phyloP scores from a whole-genome alignment of 257 asterid genomes.

The Verbascum thapsus region DNA sequence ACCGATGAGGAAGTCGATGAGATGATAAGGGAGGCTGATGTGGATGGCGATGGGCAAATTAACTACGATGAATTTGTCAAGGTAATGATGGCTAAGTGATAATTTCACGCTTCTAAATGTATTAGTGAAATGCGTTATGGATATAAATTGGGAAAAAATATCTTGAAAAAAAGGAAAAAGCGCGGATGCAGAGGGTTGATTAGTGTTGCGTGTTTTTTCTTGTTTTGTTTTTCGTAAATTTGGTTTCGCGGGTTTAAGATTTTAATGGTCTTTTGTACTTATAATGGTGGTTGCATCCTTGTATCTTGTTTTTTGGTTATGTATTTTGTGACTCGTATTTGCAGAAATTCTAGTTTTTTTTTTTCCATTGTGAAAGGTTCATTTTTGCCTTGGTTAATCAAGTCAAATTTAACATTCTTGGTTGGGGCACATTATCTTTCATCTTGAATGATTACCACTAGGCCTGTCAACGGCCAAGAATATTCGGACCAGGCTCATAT shows the following conservation, averaged over 20 bases:
- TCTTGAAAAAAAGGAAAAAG: not conserved
- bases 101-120: conserved; percentile 4
- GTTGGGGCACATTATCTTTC: not conserved
- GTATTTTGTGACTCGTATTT: conserved; percentile 35
- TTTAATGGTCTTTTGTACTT: conserved; percentile 28
- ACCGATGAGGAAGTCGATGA: conserved; percentile 78
- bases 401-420: conserved; percentile 11
- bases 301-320: conserved; percentile 25
- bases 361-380: not conserved
- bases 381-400: conserved; percentile 1
- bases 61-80: conserved; percentile 67
- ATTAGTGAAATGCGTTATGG: conserved; percentile 18
- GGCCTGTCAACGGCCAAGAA: too few species aligned
- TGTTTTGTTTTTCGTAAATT: conserved; percentile 23
- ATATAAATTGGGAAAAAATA: not conserved
- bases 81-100: conserved; percentile 70
- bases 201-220: conserved; percentile 19
- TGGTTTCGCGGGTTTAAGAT: conserved; percentile 24
- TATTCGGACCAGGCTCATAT: too few species aligned
- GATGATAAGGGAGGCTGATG: conserved; percentile 77
- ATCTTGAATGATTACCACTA: too few species aligned
- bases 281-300: conserved; percentile 31
- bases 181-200: conserved; percentile 29
- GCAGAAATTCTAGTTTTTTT: conserved; percentile 13
- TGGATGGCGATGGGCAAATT: conserved; percentile 65